phyloP scores from a whole-genome alignment of 2,329 filamentous ascomycete genomes.

The Paecilomyces dactylethromorphus region DNA sequence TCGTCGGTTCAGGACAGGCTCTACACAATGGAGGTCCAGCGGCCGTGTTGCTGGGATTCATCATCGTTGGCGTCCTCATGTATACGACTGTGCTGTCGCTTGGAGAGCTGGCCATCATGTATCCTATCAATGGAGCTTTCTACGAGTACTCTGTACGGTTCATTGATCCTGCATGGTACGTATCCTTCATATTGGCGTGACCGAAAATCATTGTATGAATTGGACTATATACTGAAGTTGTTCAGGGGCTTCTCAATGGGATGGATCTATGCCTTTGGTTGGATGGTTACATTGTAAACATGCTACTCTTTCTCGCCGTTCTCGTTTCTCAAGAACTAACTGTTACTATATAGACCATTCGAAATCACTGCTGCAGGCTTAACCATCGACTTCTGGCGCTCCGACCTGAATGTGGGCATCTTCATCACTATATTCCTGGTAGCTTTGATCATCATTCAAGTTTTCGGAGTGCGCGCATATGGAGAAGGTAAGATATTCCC shows the following conservation, averaged over 20 bases:
- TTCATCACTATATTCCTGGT: constrained; percentile 54
- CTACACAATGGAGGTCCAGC: constrained; percentile 29
- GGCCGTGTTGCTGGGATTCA: constrained; percentile 34
- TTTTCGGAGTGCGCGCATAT: constrained; percentile 51
- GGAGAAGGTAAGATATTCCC: constrained; percentile 14
- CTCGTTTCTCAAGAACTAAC: too few relatives aligned
- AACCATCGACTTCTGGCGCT: constrained; percentile 49
- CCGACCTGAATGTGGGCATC: constrained; percentile 46
- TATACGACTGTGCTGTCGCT: constrained; percentile 54
- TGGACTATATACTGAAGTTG: background rate
- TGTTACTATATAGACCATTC: constrained; percentile 45
- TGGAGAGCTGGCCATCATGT: constrained; percentile 56
- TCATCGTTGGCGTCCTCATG: constrained; percentile 52
- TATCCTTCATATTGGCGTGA: background rate
- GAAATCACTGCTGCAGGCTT: constrained; percentile 59
- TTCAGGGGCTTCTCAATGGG: constrained; percentile 39
- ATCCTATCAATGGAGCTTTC: constrained; percentile 57
- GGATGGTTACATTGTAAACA: constrained; percentile 35
- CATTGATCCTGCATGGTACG: constrained; percentile 51
- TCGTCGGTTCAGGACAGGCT: constrained; percentile 32
- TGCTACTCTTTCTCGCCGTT: background rate
- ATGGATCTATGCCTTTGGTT: constrained; percentile 67
- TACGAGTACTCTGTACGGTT: constrained; percentile 57
- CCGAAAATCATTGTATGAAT: background rate
- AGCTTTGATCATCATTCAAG: constrained; percentile 44